Evolutionary conservation across 1,284 basidiomycete species (phyloP).

Genomic region (Fomes fomentarius): DNA sequence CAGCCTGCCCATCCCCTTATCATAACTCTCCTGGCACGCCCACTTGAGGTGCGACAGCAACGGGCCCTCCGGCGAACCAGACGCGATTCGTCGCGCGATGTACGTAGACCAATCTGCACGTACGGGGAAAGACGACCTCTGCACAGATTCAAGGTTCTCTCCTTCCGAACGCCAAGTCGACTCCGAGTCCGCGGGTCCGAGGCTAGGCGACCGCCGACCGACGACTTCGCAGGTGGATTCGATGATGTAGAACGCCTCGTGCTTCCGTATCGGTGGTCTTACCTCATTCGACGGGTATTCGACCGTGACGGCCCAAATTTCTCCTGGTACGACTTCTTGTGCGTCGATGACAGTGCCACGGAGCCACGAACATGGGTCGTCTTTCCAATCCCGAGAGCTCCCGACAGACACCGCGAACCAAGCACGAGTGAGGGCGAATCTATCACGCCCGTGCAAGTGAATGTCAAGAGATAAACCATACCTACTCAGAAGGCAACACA

Average conservation of each 20-base stretch:
- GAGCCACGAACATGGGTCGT: conserved; percentile 36
- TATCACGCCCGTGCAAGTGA: conserved; percentile 27
- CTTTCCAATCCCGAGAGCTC: conserved; percentile 27
- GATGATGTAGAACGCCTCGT: conserved; percentile 53
- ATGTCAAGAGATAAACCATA: too few species aligned
- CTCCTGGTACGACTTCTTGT: conserved; percentile 52
- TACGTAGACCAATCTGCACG: conserved; percentile 70
- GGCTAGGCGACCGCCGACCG: conserved; percentile 38
- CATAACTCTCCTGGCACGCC: conserved; percentile 71
- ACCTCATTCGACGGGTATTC: conserved; percentile 19
- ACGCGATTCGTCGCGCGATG: conserved; percentile 38
- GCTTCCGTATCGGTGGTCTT: neutral
- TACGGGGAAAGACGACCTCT: conserved; percentile 28
- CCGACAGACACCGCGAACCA: conserved; percentile 65
- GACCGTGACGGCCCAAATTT: conserved; percentile 61
- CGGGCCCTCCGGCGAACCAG: neutral
- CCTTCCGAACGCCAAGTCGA: too few species aligned
- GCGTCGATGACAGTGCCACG: conserved; percentile 44
- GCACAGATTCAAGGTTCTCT: too few species aligned
- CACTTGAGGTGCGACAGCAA: conserved; percentile 51
- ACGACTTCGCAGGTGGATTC: conserved; percentile 74
- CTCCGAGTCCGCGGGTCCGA: too few species aligned
- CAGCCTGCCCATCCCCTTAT: conserved; percentile 62
- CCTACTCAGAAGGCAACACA: conserved; percentile 8
- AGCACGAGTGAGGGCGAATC: conserved; percentile 63